Percentiles rank a stretch among this genome's conserved stretches.
Conservation (phyloP, 1,284 basidiomycete species). For the Ceratobasidium sp. region DNA sequence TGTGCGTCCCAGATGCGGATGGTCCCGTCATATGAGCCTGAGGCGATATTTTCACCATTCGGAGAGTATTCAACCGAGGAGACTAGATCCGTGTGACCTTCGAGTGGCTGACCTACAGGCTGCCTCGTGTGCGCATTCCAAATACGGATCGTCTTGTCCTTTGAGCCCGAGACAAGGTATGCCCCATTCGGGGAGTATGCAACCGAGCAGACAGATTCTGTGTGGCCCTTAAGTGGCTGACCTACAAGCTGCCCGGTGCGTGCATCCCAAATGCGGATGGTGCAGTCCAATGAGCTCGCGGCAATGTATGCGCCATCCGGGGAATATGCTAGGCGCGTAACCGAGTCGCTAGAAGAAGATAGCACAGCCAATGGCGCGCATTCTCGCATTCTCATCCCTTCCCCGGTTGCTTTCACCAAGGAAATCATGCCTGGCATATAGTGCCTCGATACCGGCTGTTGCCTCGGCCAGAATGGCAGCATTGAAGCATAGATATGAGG, state of each 20-base stretch:
- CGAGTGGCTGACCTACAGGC: background rate
- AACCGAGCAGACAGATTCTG: constrained; percentile 13
- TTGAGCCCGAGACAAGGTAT: too few species aligned
- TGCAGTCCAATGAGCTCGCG: constrained; percentile 9
- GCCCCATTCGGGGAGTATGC: constrained; percentile 40
- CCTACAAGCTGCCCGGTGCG: too few species aligned
- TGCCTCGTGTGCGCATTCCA: too few species aligned
- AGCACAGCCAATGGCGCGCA: background rate
- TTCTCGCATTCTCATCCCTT: background rate
- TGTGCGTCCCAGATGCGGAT: too few species aligned
- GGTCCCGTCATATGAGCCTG: too few species aligned
- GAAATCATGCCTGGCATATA: background rate
- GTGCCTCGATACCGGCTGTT: background rate
- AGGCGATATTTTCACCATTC: too few species aligned
- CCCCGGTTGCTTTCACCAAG: background rate
- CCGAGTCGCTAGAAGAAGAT: background rate
- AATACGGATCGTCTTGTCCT: too few species aligned
- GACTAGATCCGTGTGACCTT: too few species aligned
- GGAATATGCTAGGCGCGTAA: background rate
- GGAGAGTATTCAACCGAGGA: too few species aligned
- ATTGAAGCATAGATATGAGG: constrained; percentile 47
- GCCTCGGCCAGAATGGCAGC: constrained; percentile 25
- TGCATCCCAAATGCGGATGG: constrained; percentile 29
- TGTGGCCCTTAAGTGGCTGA: constrained; percentile 21
- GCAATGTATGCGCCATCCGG: background rate